These are phyloP conservation scores for Furcasterigmium sp. DNA, from an alignment of 2,329 filamentous ascomycete genomes.

Conservation along the genomic window DNA sequence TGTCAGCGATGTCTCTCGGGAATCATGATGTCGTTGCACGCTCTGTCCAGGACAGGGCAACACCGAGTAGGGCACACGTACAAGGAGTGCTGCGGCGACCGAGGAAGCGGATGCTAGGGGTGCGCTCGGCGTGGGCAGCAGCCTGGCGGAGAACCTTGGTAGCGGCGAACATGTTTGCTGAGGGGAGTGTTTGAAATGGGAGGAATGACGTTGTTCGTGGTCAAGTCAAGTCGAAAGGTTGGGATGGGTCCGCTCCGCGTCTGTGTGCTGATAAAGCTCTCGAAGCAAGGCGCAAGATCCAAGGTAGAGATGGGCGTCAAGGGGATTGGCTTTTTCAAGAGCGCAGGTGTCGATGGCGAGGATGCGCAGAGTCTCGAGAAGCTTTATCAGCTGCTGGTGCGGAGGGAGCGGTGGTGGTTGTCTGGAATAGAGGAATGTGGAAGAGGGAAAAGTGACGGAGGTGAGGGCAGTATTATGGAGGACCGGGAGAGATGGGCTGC, in stretches of 20 bases:
- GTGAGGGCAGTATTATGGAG: background rate
- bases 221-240: background rate
- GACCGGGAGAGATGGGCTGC: too few species aligned
- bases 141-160: constrained; percentile 54
- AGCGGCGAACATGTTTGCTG: constrained; percentile 41
- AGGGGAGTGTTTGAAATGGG: background rate
- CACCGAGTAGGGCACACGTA: constrained; percentile 38
- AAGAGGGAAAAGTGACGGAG: background rate
- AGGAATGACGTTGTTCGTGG: too few species aligned
- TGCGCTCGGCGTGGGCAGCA: constrained; percentile 53
- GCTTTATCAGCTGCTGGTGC: background rate
- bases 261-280: background rate
- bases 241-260: background rate
- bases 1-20: too few species aligned
- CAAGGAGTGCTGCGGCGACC: constrained; percentile 55
- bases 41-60: background rate
- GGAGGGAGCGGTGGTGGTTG: background rate
- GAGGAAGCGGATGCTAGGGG: constrained; percentile 57
- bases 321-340: background rate
- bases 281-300: background rate
- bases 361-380: background rate
- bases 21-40: background rate
- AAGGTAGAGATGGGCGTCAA: background rate
- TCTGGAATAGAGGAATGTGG: background rate
- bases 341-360: background rate